phyloP scores from a whole-genome alignment of 306 rosid genomes.

The Casuarina equisetifolia region DNA sequence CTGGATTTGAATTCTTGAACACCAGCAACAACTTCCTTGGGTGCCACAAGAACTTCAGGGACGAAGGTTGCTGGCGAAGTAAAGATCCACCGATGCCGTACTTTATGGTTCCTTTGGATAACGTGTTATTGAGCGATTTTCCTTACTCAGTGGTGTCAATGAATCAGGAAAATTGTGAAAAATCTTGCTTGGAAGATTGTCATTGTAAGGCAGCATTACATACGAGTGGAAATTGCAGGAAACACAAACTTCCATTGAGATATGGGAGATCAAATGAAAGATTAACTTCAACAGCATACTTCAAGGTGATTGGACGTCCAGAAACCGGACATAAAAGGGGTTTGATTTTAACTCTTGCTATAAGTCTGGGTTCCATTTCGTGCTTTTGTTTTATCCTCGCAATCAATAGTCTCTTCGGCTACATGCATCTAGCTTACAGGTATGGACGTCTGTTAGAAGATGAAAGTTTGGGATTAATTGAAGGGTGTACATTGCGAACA shows the following conservation, averaged over 20 bases:
- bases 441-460: slow-evolving; percentile 5
- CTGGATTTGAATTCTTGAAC: not conserved
- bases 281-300: too few relatives aligned
- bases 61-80: not conserved
- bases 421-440: not conserved
- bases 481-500: slow-evolving; percentile 6
- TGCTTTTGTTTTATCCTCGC: slow-evolving; percentile 4
- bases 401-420: not conserved
- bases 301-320: too few relatives aligned
- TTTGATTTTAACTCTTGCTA: not conserved
- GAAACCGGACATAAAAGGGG: not conserved
- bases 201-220: too few relatives aligned
- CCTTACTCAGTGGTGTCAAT: too few relatives aligned
- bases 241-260: too few relatives aligned
- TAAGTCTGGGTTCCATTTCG: not conserved
- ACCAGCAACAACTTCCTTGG: not conserved
- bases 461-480: slow-evolving; percentile 7
- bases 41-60: not conserved
- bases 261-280: too few relatives aligned
- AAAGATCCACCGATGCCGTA: not conserved
- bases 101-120: not conserved
- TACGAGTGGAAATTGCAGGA: too few relatives aligned
- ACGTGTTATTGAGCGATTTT: too few relatives aligned
- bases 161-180: too few relatives aligned
- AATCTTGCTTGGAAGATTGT: too few relatives aligned